A percentile compares a stretch with the other conserved stretches of the same genome.
Conservation (phyloP, 2,329 filamentous ascomycete species). For the Colletotrichum tropicale region DNA sequence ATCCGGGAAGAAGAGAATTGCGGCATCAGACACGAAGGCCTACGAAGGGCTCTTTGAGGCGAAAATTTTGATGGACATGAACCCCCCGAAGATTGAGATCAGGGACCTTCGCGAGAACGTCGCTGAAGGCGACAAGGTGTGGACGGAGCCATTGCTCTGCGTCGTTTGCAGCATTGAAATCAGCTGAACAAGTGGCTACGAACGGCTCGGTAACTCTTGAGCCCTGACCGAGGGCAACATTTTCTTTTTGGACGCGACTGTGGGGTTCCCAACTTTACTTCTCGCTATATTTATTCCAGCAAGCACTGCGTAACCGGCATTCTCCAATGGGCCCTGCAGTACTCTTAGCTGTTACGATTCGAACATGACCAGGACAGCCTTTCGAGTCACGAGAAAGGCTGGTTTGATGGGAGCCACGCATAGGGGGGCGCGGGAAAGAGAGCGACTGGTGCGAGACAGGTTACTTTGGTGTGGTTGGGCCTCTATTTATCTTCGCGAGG, state of each 20-base stretch:
- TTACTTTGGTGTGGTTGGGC: background rate
- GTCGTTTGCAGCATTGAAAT: slow-evolving; percentile 54
- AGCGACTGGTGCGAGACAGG: background rate
- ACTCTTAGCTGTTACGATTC: background rate
- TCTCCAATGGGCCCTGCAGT: background rate
- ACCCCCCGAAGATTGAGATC: slow-evolving; percentile 55
- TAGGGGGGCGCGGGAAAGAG: background rate
- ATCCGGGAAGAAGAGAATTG: slow-evolving; percentile 33
- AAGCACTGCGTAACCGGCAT: background rate
- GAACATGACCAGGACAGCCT: background rate
- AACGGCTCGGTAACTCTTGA: background rate
- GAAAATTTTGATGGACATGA: slow-evolving; percentile 47
- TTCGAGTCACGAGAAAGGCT: background rate
- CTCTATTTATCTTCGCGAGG: slow-evolving; percentile 14
- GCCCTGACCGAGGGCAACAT: background rate
- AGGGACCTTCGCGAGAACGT: slow-evolving; percentile 54
- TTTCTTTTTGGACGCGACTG: background rate
- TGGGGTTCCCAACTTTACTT: slow-evolving; percentile 8
- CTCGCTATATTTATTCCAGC: slow-evolving; percentile 15
- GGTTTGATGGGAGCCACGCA: background rate
- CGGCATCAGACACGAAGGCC: slow-evolving; percentile 44
- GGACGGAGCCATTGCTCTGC: slow-evolving; percentile 57
- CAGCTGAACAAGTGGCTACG: slow-evolving; percentile 34
- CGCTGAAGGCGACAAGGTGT: slow-evolving; percentile 53
- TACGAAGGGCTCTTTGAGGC: slow-evolving; percentile 59